Evolutionary conservation across 345 rosid species (phyloP), one percentile per base, ranked within the genome.

Genomic region (sweet orange (Citrus sinensis)): DNA sequence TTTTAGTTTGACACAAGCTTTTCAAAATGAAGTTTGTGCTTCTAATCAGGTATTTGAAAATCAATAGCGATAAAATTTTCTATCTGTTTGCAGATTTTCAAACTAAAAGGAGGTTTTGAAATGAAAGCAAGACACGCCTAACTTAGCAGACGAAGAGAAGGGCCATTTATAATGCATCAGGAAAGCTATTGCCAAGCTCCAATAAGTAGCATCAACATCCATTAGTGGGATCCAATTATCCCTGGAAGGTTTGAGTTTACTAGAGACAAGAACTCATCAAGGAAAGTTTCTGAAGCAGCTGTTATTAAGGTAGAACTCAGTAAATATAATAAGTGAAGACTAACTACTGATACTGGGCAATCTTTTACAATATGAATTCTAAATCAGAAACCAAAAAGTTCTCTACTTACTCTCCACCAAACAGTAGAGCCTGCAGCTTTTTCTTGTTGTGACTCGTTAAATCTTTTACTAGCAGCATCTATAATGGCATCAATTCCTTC

Each of bases 341-440:
- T 4, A 67, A 32, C 40, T 2, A 55, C 40, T 54, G 27, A 56
- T 54, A 10, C 46, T 22, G 13, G 22, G 4, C 62, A 19, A 40
- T 65, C 0, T 55, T 8, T 30, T 49, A 37, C 55, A 80, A 67
- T n/a, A 66, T 32, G 29, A 76, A 77, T 35, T 20, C 22, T 70
- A 72, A 60, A 63, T 10, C 56, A 11, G 79, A 76, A 73, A 77
- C 39, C 9, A 46, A 30, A 73, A 46, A 69, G 9, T 37, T 13
- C n/a, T 74, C 30, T 56, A 78, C 94, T 85, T 84, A 95, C 98
- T 79, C 93, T 91, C 98, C 98, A 95, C 97, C 98, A 95, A 79
- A 82, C 76, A 63, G 81, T 69, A 79, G 97, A 90, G 77, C 97
- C 92, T 86, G 87, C 82, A 80, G 86, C 89, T 71, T 92, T 93